Base-by-base conservation (phyloP, 2,329 filamentous ascomycete species). In the Sporothrix schenckii region DNA sequence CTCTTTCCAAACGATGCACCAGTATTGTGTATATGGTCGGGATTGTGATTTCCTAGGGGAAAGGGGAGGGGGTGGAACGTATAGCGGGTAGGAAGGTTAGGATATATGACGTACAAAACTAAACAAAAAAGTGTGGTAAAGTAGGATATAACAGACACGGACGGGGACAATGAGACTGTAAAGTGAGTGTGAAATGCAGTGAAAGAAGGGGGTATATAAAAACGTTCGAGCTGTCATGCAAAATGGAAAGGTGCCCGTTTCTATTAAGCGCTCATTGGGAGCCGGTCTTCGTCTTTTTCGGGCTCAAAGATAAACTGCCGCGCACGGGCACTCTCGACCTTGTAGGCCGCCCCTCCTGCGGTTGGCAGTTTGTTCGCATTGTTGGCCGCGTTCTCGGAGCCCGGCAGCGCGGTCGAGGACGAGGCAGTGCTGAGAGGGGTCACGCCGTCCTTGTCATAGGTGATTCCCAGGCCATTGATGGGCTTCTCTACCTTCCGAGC, bases 381-480 rank as follows among this genome's bases (percentile, higher is more conserved):
- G 27, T 27, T 56, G 19, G 52, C 61, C 52, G 21, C 5, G 27
- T 52, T 53, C 7, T 69, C 63, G 16, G 19, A 21, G 6, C 41
- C 39, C 2, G 63, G n/a, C 4, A 24, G 56, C 7, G 30, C 30
- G 2, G 56, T 41, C 4, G 71, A n/a, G 2, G 52, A 30, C 19
- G 71, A 49, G 10, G n/a, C 47, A 9, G 61, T 30, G 4, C 14
- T 16, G 11, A 52, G 19, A 47, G 60, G 34, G 5, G 53, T 44
- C 75, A 79, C 80, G 73, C 81, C 80, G 27, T 80, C 77, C 72
- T 80, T 80, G 69, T 77, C 77, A 69, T 79, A 80, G 5, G 78
- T 78, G 72, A 81, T 81, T 19, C 80, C 80, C 0, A 81, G 76
- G 11, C 80, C 80, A 16, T 73, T 73, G 49, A 68, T 56, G 16